Evolutionary conservation across 768 basidiomycete genomes (phyloP).

Genomic region (Boletus pseudo-olivaceus): DNA sequence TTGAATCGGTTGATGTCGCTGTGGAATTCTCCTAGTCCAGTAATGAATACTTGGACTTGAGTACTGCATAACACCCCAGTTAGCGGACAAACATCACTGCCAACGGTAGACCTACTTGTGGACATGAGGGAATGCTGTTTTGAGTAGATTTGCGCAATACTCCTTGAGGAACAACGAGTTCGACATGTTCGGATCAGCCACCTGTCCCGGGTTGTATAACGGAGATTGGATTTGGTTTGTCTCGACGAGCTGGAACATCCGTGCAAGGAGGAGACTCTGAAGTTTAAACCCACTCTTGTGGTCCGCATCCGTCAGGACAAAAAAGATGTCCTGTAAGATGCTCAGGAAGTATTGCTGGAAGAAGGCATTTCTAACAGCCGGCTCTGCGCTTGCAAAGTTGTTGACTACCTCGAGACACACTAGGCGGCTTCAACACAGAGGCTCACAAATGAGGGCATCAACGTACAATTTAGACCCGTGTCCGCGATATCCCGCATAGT

Average conservation of each 20-base stretch:
- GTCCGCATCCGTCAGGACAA: constrained; percentile 94
- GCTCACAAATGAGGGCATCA: not conserved
- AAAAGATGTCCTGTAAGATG: constrained; percentile 94
- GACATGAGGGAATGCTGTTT: constrained; percentile 89
- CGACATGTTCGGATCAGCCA: constrained; percentile 64
- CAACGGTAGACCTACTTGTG: constrained; percentile 55
- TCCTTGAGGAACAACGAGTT: constrained; percentile 81
- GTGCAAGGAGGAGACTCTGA: constrained; percentile 87
- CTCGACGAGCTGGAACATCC: constrained; percentile 92
- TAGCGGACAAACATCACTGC: constrained; percentile 4
- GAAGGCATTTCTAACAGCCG: constrained; percentile 81
- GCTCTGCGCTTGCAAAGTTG: constrained; percentile 85
- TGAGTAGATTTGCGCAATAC: constrained; percentile 82
- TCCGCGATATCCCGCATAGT: constrained; percentile 98
- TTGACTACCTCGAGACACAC: constrained; percentile 93
- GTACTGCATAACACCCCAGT: constrained; percentile 39
- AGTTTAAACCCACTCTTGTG: constrained; percentile 99
- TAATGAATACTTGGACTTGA: constrained; percentile 70
- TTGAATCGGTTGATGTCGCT: constrained; percentile 90
- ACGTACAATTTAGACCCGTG: constrained; percentile 71
- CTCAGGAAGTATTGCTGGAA: constrained; percentile 96
- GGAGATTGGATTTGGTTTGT: constrained; percentile 75
- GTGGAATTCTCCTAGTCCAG: constrained; percentile 65
- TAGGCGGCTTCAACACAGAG: constrained; percentile 28
- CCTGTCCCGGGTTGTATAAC: constrained; percentile 75